phyloP scores from a whole-genome alignment of 2,329 filamentous ascomycete genomes.

The Microsporum ferrugineum region DNA sequence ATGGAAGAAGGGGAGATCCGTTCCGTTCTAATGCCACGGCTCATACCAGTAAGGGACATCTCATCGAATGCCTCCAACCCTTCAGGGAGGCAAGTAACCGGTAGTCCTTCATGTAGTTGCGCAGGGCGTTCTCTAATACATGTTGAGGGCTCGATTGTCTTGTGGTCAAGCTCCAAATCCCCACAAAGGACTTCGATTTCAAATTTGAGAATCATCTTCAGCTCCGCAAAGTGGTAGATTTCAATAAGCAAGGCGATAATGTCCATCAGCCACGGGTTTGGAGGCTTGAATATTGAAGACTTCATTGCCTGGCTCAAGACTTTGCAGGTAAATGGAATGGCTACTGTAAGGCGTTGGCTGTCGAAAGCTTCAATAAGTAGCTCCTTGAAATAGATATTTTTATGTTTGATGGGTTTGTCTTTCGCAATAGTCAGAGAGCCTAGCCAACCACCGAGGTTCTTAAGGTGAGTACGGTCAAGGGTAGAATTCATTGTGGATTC shows the following conservation, averaged over 20 bases:
- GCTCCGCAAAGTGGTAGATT: constrained; percentile 79
- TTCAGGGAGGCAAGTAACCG: constrained; percentile 49
- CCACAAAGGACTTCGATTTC: constrained; percentile 97
- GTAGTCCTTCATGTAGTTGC: constrained; percentile 47
- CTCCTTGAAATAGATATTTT: constrained; percentile 94
- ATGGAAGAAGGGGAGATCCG: constrained; percentile 67
- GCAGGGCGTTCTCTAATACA: constrained; percentile 67
- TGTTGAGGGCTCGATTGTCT: constrained; percentile 74
- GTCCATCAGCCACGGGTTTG: constrained; percentile 97
- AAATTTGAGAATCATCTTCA: constrained; percentile 95
- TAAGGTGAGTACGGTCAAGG: constrained; percentile 75
- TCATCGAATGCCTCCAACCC: constrained; percentile 72
- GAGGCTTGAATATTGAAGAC: constrained; percentile 82
- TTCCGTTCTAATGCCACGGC: constrained; percentile 55
- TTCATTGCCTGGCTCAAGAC: constrained; percentile 72
- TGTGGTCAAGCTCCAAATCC: constrained; percentile 81
- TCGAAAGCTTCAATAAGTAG: constrained; percentile 87
- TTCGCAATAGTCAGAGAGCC: constrained; percentile 85
- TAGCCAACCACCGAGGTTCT: constrained; percentile 89
- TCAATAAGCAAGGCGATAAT: constrained; percentile 85
- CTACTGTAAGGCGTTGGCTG: constrained; percentile 78
- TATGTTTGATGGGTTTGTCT: constrained; percentile 90
- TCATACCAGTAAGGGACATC: constrained; percentile 63
- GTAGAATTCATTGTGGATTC: constrained; percentile 75
- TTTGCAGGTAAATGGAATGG: constrained; percentile 96